A percentile compares a stretch with the other conserved stretches of the same genome.
phyloP scores from a whole-genome alignment of 1,284 basidiomycete genomes.

The Leccinum angustisporum region DNA sequence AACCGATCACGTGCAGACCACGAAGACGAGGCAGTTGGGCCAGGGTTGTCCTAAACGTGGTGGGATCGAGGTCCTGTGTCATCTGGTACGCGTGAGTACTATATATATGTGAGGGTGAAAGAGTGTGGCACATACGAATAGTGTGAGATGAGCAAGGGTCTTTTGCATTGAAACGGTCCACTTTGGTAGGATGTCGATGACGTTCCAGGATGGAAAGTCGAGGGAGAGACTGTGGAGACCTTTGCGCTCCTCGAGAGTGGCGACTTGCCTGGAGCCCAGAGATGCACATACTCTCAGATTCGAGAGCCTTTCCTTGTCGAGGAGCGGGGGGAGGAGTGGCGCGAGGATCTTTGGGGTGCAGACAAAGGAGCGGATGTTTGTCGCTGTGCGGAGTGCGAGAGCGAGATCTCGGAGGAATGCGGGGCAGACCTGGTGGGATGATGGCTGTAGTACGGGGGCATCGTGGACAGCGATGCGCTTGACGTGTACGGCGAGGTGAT shows the following conservation, averaged over 20 bases:
- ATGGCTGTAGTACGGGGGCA: slow-evolving; percentile 38
- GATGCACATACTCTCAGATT: slow-evolving; percentile 50
- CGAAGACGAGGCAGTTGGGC: slow-evolving; percentile 49
- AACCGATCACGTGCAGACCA: slow-evolving; percentile 59
- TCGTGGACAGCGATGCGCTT: slow-evolving; percentile 57
- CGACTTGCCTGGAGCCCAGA: slow-evolving; percentile 49
- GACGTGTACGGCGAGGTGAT: slow-evolving; percentile 55
- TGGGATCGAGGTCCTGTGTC: slow-evolving; percentile 52
- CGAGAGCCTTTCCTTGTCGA: slow-evolving; percentile 43
- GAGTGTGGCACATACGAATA: slow-evolving; percentile 49
- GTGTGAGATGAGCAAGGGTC: slow-evolving; percentile 51
- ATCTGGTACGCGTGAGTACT: slow-evolving; percentile 40
- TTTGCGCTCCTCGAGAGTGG: slow-evolving; percentile 41
- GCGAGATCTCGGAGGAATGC: slow-evolving; percentile 53
- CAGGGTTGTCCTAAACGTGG: slow-evolving; percentile 48
- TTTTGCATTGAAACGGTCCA: slow-evolving; percentile 46
- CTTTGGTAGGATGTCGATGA: slow-evolving; percentile 55
- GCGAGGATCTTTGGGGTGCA: slow-evolving; percentile 48
- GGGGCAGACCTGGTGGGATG: slow-evolving; percentile 35
- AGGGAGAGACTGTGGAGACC: slow-evolving; percentile 49
- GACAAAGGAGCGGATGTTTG: slow-evolving; percentile 55
- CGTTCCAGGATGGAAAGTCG: slow-evolving; percentile 59
- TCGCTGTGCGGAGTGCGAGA: slow-evolving; percentile 46
- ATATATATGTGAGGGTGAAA: not conserved
- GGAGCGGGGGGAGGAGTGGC: slow-evolving; percentile 47